Base-by-base conservation (phyloP, 495 filamentous ascomycete species). In the Aspergillus funiculosus region DNA sequence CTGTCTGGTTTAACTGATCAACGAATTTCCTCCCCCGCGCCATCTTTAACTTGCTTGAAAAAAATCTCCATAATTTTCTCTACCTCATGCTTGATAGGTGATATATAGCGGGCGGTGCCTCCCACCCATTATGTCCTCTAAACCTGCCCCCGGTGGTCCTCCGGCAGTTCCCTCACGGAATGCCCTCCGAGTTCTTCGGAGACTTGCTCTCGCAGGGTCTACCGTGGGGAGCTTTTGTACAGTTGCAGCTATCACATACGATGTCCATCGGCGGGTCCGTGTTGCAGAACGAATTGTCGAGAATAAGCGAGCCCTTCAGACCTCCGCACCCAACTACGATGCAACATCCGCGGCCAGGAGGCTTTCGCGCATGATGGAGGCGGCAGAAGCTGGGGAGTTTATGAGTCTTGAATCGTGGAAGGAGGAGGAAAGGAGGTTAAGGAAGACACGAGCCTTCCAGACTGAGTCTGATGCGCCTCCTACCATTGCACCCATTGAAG, bases 241-340 rank as follows among this genome's bases (percentile, higher is more conserved):
- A 11, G 55, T 70, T 21, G 66, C 64, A 29, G 68, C 59, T 19
- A 52, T 72, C 14, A 70, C 64, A 10, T 72, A 69, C 49, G 67
- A 74, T 52, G 59, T 63, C 7, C 64, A 71, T 41, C 67, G 66
- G 27, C 60, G 68, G 29, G 61, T 69, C 42, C 46, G 57, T 7
- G 51, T 69, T 6, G 69, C 68, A 38, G 68, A 71, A 43, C 62
- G 64, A 37, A 68, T 72, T 29, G 51, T 71, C 48, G 62, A 68
- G 48, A 74, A 67, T 39, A 72, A 71, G 50, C 61, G 70, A 36
- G 61, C 60, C 22, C 44, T 73, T 11, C 70, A 66, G 38, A 64
- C 67, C 14, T 72, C 67, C 11, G 65, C 68, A 5, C 67, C 70
- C 1, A 63, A 67, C 18, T 71, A 72, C 51, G 62, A 72, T 63